These are phyloP conservation scores for Candida pseudoglaebosa DNA, from an alignment of 805 yeast genomes.

Conservation along the genomic window DNA sequence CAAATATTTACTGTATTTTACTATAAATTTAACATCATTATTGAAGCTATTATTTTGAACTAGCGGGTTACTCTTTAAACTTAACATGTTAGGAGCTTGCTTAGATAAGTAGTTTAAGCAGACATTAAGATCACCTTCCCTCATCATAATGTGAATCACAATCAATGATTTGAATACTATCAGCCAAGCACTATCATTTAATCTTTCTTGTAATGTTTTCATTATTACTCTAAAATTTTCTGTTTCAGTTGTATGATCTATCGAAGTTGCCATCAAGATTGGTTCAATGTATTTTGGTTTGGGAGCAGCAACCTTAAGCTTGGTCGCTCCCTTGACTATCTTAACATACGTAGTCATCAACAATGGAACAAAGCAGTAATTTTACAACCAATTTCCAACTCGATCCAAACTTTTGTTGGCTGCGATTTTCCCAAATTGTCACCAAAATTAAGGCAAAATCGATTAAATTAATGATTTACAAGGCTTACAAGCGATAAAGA, in stretches of 20 bases:
- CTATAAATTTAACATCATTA: conserved; percentile 52
- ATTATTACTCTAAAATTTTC: conserved; percentile 68
- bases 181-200: conserved; percentile 86
- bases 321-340: conserved; percentile 59
- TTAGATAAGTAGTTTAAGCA: conserved; percentile 57
- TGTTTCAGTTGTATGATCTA: conserved; percentile 34
- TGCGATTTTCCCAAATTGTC: too few relatives aligned
- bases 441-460: too few relatives aligned
- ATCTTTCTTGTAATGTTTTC: conserved; percentile 55
- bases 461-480: too few relatives aligned
- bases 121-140: conserved; percentile 85
- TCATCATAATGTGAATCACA: conserved; percentile 83
- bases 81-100: conserved; percentile 47
- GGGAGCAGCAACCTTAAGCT: conserved; percentile 85
- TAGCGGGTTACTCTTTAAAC: conserved; percentile 25
- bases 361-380: neutral
- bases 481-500: too few relatives aligned
- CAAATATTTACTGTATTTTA: conserved; percentile 71
- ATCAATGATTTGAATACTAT: conserved; percentile 81
- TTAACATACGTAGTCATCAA: conserved; percentile 65
- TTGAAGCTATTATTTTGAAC: conserved; percentile 20
- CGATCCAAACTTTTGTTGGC: neutral
- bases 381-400: too few relatives aligned
- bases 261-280: conserved; percentile 65
- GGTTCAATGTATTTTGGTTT: conserved; percentile 96